These are phyloP conservation scores for Coniochaeta sp. DNA, from an alignment of 2,329 filamentous ascomycete species.

Conservation along the genomic window DNA sequence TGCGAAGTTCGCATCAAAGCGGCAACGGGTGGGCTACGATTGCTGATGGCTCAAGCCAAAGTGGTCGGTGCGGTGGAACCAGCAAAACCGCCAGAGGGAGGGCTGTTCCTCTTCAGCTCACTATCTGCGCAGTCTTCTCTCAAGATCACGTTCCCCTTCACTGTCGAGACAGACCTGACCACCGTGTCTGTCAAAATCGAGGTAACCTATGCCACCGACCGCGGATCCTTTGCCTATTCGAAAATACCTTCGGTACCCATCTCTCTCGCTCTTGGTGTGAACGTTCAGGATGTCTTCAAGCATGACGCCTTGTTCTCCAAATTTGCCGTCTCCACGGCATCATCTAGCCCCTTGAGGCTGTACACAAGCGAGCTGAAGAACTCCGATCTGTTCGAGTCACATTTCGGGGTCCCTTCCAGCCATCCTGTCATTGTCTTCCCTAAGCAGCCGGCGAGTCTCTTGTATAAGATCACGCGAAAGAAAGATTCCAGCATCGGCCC, in stretches of 20 bases:
- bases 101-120: conserved; percentile 41
- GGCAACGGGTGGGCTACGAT: conserved; percentile 57
- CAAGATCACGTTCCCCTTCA: conserved; percentile 69
- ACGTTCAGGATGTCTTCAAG: conserved; percentile 95
- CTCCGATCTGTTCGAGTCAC: conserved; percentile 61
- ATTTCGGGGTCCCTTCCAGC: conserved; percentile 46
- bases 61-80: conserved; percentile 36
- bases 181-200: conserved; percentile 72
- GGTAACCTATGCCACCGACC: conserved; percentile 60
- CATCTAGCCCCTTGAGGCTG: conserved; percentile 64
- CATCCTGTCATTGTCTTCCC: conserved; percentile 61
- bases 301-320: conserved; percentile 72
- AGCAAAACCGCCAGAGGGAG: conserved; percentile 43
- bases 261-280: conserved; percentile 79
- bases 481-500: conserved; percentile 18
- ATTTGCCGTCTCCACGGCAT: conserved; percentile 84
- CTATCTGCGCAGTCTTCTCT: conserved; percentile 38
- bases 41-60: conserved; percentile 53
- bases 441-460: conserved; percentile 70
- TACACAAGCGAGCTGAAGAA: conserved; percentile 62
- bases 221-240: conserved; percentile 58
- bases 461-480: conserved; percentile 69
- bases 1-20: conserved; percentile 56
- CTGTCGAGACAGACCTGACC: conserved; percentile 66
- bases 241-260: conserved; percentile 59